Percentiles rank a stretch among this genome's conserved stretches.
phyloP scores from a whole-genome alignment of 2,329 filamentous ascomycete genomes.

The Phoma sp. region DNA sequence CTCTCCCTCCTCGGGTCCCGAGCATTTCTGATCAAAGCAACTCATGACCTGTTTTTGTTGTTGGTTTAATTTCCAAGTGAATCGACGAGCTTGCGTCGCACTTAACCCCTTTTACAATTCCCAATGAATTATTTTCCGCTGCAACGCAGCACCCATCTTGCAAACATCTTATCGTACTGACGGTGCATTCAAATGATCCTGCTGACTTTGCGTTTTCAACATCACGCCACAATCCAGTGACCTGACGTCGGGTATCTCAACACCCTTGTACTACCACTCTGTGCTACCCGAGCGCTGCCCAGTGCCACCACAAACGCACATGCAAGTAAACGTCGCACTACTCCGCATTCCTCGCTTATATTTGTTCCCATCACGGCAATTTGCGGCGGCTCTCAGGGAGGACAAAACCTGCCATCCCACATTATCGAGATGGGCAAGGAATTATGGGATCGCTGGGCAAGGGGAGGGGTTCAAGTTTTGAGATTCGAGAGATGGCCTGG shows the following conservation, averaged over 20 bases:
- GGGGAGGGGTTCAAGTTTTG: too few relatives aligned
- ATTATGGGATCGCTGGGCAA: too few relatives aligned
- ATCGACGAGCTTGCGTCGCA: not conserved
- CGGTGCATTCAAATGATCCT: not conserved
- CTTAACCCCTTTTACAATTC: not conserved
- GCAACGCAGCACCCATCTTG: not conserved
- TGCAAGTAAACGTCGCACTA: slow-evolving; percentile 5
- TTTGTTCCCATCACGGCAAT: too few relatives aligned
- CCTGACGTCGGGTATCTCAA: slow-evolving; percentile 1
- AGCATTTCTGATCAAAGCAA: slow-evolving; percentile 16
- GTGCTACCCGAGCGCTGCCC: slow-evolving; percentile 4
- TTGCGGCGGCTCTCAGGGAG: too few relatives aligned
- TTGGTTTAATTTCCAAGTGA: not conserved
- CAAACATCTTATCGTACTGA: too few relatives aligned
- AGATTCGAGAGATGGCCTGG: too few relatives aligned
- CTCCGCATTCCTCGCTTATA: not conserved
- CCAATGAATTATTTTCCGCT: slow-evolving; percentile 5
- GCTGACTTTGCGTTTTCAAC: not conserved
- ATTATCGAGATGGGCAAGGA: too few relatives aligned
- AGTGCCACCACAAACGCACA: slow-evolving; percentile 5
- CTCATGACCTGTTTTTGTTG: not conserved
- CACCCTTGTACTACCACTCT: slow-evolving; percentile 1
- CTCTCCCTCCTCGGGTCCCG: slow-evolving; percentile 22
- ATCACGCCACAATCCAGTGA: not conserved
- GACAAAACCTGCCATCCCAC: too few relatives aligned